phyloP scores from a whole-genome alignment of 495 filamentous ascomycete species.

The Penicillium taxi region DNA sequence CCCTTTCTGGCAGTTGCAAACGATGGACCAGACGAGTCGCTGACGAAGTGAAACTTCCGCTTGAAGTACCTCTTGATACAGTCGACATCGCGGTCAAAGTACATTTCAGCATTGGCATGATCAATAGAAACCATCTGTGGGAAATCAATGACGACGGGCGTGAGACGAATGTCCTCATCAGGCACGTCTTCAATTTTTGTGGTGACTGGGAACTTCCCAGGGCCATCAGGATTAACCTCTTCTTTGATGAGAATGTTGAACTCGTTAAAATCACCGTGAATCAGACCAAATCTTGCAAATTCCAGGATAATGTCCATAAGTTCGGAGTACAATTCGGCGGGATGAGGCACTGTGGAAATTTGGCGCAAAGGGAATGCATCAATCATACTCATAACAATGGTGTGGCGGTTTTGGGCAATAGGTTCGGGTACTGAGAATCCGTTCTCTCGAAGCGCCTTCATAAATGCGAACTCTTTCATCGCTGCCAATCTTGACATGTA shows the following conservation, averaged over 20 bases:
- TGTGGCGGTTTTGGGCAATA: slow-evolving; percentile 80
- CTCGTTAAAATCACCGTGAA: slow-evolving; percentile 99
- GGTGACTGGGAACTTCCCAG: slow-evolving; percentile 24
- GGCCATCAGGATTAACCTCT: slow-evolving; percentile 36
- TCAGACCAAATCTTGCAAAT: slow-evolving; percentile 80
- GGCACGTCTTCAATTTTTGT: slow-evolving; percentile 22
- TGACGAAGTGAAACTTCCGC: slow-evolving; percentile 77
- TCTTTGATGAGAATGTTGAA: slow-evolving; percentile 96
- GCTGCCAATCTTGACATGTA: slow-evolving; percentile 91
- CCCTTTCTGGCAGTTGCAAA: slow-evolving; percentile 74
- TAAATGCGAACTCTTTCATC: slow-evolving; percentile 86
- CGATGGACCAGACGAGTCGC: slow-evolving; percentile 73
- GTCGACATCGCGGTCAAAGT: slow-evolving; percentile 89
- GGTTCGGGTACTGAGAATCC: slow-evolving; percentile 86
- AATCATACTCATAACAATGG: slow-evolving; percentile 86
- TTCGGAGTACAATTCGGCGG: slow-evolving; percentile 74
- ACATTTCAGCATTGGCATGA: slow-evolving; percentile 85
- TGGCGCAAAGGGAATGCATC: slow-evolving; percentile 86
- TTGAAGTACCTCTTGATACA: slow-evolving; percentile 93
- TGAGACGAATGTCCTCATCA: slow-evolving; percentile 29
- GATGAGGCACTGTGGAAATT: slow-evolving; percentile 68
- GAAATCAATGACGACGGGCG: slow-evolving; percentile 88
- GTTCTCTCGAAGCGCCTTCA: slow-evolving; percentile 73
- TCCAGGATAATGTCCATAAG: slow-evolving; percentile 79
- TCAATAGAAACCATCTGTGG: slow-evolving; percentile 97